Evolutionary conservation across 1,284 basidiomycete species (phyloP).

Genomic region (Ustilago sp.): DNA sequence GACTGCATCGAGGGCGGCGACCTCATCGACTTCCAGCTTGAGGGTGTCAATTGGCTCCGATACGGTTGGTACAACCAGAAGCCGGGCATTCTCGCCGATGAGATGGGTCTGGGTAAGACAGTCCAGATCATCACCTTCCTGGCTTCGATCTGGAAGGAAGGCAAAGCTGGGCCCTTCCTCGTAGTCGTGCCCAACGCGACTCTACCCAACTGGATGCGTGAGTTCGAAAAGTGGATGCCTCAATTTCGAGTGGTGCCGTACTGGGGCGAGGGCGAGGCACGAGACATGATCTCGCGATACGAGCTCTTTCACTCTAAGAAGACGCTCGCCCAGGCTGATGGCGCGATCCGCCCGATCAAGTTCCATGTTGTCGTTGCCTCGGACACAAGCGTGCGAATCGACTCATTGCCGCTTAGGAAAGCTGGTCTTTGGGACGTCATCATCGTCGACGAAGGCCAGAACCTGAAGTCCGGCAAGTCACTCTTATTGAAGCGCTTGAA

Average conservation of each 20-base stretch:
- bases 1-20: conserved; percentile 71
- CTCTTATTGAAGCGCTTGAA: conserved; percentile 86
- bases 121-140: conserved; percentile 90
- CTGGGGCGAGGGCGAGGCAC: conserved; percentile 76
- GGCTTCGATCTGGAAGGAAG: conserved; percentile 75
- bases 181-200: conserved; percentile 95
- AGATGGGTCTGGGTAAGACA: conserved; percentile 92
- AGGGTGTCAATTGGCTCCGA: conserved; percentile 89
- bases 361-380: conserved; percentile 59
- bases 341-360: conserved; percentile 50
- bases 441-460: conserved; percentile 92
- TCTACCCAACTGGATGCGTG: conserved; percentile 82
- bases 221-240: conserved; percentile 89
- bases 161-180: conserved; percentile 79
- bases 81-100: conserved; percentile 93
- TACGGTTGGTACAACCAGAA: conserved; percentile 75
- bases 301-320: conserved; percentile 79
- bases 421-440: conserved; percentile 91
- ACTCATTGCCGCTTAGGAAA: conserved; percentile 73
- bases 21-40: conserved; percentile 75
- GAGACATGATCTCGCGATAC: conserved; percentile 83
- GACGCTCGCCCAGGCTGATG: conserved; percentile 55
- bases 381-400: conserved; percentile 38
- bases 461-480: conserved; percentile 74
- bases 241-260: conserved; percentile 80